These are phyloP conservation scores for Blastomyces percursus DNA, from an alignment of 2,329 filamentous ascomycete genomes.

Conservation along the genomic window DNA sequence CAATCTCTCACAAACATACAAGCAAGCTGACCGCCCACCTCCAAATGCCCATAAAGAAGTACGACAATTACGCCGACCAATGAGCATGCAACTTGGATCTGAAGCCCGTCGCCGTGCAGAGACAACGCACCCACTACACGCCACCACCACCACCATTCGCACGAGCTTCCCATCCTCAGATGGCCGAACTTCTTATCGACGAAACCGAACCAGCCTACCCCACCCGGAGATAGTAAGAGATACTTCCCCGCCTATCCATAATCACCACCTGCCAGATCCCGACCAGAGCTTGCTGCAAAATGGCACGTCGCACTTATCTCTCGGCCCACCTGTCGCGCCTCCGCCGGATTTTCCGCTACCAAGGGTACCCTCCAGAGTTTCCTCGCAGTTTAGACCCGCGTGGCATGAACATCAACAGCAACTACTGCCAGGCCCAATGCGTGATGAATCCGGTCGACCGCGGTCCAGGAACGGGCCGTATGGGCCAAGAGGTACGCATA, in stretches of 20 bases:
- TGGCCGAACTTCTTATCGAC: neutral
- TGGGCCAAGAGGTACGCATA: neutral
- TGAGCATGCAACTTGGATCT: slow-evolving; percentile 5
- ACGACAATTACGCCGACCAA: slow-evolving; percentile 1
- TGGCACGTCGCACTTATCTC: slow-evolving; percentile 16
- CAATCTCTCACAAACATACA: neutral
- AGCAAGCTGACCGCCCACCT: neutral
- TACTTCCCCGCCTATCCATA: neutral
- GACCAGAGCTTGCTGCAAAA: slow-evolving; percentile 11
- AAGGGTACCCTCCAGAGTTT: slow-evolving; percentile 14
- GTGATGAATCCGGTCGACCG: neutral
- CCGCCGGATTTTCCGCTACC: slow-evolving; percentile 21
- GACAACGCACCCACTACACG: neutral
- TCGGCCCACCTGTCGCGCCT: slow-evolving; percentile 19
- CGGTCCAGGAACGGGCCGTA: neutral
- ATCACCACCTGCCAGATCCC: neutral
- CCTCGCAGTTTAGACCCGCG: neutral
- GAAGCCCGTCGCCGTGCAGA: neutral
- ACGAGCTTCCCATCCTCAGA: neutral
- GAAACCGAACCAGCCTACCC: neutral
- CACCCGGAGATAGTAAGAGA: neutral
- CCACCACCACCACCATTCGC: neutral
- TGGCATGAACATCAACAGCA: neutral
- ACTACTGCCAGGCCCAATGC: neutral
- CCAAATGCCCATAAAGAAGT: neutral